These are phyloP conservation scores for Neoboletus subvelutipes DNA, from an alignment of 768 basidiomycete genomes.

Conservation along the genomic window DNA sequence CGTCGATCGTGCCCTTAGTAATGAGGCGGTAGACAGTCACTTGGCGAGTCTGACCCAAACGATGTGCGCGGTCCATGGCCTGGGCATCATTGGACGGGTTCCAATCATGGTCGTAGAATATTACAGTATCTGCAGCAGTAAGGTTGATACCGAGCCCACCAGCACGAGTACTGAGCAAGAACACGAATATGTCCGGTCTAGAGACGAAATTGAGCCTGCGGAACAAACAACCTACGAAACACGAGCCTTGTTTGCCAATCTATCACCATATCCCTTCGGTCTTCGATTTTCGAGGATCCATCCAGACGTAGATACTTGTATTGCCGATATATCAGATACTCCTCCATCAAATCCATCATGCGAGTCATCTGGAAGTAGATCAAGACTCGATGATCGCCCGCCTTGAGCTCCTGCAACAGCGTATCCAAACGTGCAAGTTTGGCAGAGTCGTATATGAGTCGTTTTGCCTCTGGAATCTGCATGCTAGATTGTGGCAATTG, in stretches of 20 bases:
- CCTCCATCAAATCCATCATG: slow-evolving; percentile 99
- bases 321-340: slow-evolving; percentile 95
- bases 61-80: slow-evolving; percentile 97
- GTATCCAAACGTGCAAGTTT: slow-evolving; percentile 90
- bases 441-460: slow-evolving; percentile 93
- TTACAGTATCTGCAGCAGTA: slow-evolving; percentile 56
- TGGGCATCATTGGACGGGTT: slow-evolving; percentile 98
- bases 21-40: slow-evolving; percentile 96
- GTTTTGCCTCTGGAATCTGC: slow-evolving; percentile 92
- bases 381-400: slow-evolving; percentile 88
- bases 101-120: slow-evolving; percentile 28
- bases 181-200: slow-evolving; percentile 87
- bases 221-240: neutral
- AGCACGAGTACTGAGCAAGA: slow-evolving; percentile 91
- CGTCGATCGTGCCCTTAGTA: slow-evolving; percentile 92
- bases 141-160: slow-evolving; percentile 98
- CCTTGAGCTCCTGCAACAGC: slow-evolving; percentile 89
- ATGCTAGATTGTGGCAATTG: slow-evolving; percentile 82
- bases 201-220: neutral
- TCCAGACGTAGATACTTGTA: slow-evolving; percentile 93
- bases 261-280: slow-evolving; percentile 97
- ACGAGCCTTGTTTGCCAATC: slow-evolving; percentile 96
- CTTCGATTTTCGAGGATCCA: slow-evolving; percentile 92
- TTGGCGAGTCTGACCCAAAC: slow-evolving; percentile 94
- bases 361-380: slow-evolving; percentile 99